Evolutionary conservation across 495 filamentous ascomycete species (phyloP).

Genomic region (Amniculicola lignicola): DNA sequence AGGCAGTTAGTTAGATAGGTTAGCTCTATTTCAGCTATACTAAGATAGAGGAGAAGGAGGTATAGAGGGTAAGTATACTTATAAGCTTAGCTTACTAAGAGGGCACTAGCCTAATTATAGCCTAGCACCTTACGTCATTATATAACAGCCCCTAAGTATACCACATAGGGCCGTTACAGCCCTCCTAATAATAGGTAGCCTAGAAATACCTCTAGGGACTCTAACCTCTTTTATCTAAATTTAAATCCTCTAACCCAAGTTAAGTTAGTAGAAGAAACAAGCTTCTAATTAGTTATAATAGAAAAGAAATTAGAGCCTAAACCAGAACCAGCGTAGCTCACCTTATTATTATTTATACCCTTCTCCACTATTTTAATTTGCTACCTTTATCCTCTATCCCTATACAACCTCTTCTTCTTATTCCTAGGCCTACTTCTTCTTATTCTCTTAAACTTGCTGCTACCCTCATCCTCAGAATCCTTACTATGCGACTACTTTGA

Average conservation of each 20-base stretch:
- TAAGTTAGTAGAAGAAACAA: neutral
- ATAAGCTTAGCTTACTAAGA: neutral
- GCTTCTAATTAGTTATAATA: neutral
- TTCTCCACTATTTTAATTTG: neutral
- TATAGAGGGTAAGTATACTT: neutral
- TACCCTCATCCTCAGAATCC: slow-evolving; percentile 7
- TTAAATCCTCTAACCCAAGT: neutral
- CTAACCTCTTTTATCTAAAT: neutral
- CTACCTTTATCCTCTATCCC: neutral
- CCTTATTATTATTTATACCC: neutral
- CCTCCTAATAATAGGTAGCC: neutral
- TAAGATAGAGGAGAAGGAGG: neutral
- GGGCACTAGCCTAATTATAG: neutral
- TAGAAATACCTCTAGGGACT: neutral
- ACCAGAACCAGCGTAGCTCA: neutral
- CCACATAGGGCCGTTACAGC: neutral
- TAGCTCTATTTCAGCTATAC: neutral
- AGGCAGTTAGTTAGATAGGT: neutral
- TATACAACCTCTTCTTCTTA: neutral
- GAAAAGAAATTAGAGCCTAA: neutral
- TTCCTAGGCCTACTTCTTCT: neutral
- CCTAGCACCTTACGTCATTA: neutral
- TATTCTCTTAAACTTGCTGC: neutral
- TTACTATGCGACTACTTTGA: slow-evolving; percentile 1
- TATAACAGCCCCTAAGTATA: neutral